Conservation (phyloP, 306 rosid genomes). For the Luffa aegyptiaca region DNA sequence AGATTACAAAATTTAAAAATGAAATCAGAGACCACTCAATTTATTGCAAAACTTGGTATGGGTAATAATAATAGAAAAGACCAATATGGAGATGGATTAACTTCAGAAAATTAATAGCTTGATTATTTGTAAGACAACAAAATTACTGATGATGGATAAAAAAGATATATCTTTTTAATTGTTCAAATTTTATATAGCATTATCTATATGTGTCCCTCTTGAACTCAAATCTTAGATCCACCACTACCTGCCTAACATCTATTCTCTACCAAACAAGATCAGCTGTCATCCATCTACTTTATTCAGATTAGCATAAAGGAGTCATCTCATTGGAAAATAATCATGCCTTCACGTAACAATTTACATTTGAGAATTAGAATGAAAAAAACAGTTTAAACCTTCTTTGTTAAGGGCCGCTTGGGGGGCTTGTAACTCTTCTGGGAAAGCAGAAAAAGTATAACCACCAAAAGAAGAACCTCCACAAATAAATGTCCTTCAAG, state of each 20-base stretch:
- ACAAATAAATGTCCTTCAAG: slow-evolving; percentile 78
- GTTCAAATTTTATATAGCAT: background rate
- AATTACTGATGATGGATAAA: background rate
- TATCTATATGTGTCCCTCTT: background rate
- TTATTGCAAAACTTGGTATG: background rate
- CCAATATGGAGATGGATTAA: background rate
- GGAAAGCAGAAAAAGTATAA: slow-evolving; percentile 75
- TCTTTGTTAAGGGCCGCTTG: slow-evolving; percentile 70
- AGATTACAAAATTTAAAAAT: background rate
- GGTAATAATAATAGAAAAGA: background rate
- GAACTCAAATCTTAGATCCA: background rate
- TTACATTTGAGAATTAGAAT: background rate
- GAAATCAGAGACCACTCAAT: background rate
- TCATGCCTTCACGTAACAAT: background rate
- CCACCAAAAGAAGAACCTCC: slow-evolving; percentile 70
- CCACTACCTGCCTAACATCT: background rate
- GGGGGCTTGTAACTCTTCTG: slow-evolving; percentile 99
- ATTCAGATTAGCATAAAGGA: background rate
- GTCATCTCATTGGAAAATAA: background rate
- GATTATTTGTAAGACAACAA: background rate
- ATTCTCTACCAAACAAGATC: background rate
- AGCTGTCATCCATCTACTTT: background rate
- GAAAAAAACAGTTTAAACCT: slow-evolving; percentile 30
- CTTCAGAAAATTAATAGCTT: background rate
- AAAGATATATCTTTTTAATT: background rate